Conservation (phyloP, 2,329 filamentous ascomycete genomes). For the Fusarium vanettenii region DNA sequence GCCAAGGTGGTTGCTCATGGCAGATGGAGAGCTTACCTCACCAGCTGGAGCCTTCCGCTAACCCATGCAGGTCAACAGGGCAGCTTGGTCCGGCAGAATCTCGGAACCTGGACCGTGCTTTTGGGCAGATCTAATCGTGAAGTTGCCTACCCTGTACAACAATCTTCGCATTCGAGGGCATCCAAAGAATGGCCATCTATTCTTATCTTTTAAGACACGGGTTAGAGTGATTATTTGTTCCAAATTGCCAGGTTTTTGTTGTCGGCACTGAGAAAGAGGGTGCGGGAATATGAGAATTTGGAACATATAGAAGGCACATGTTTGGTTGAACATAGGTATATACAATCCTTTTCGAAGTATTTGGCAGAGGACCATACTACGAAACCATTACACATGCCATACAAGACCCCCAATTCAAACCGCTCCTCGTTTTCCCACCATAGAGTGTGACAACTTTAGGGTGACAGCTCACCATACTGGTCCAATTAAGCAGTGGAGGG, state of each 20-base stretch:
- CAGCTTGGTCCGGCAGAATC: constrained; percentile 45
- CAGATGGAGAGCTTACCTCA: constrained; percentile 55
- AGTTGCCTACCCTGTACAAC: constrained; percentile 12
- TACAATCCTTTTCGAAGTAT: neutral
- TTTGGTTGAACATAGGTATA: neutral
- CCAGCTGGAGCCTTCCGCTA: constrained; percentile 52
- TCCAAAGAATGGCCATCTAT: neutral
- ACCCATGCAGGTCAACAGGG: constrained; percentile 27
- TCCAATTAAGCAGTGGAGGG: neutral
- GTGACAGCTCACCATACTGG: neutral
- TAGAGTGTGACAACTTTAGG: neutral
- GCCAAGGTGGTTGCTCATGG: constrained; percentile 35
- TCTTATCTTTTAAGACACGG: neutral
- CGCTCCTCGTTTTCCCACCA: neutral
- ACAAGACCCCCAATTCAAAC: neutral
- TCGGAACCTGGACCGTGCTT: constrained; percentile 34
- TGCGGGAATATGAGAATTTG: neutral
- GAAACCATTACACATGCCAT: neutral
- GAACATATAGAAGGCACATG: neutral
- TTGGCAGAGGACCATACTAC: neutral
- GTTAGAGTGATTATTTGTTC: neutral
- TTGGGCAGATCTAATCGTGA: neutral
- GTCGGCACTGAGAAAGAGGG: neutral
- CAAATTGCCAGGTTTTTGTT: neutral
- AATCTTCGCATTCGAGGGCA: neutral